Base-by-base conservation (phyloP, 2,329 filamentous ascomycete species). In the Phaeosphaeriaceae sp. region DNA sequence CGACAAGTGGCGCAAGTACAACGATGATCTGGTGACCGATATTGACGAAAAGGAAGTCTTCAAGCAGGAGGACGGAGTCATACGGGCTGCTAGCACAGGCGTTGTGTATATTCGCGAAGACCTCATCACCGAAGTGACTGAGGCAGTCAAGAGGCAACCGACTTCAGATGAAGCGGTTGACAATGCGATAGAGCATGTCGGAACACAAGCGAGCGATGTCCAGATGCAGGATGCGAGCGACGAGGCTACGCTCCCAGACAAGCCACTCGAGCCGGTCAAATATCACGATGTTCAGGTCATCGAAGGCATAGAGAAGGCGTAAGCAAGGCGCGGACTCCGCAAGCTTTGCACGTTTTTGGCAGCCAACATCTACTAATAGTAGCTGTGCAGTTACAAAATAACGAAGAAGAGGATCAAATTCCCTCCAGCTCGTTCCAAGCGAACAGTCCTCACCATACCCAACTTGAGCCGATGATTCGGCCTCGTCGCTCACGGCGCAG, bases 1-100 rank as follows among this genome's bases (percentile, higher is more conserved):
- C 48, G 80, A 88, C 36, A 82, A 93, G 20, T 99, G 95, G 93
- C 89, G 93, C 56, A 92, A 91, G 71, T 99, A 97, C 82, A 99
- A 99, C 74, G 95, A 99, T 71, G 89, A 90, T 53, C 85, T 84
- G 17, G 93, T 99, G 22, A 89, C 86, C 2, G 87, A 91, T 62
- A 85, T 88, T 24, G 80, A 82, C 15, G 85, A 91, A 7, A 64
- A 75, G 17, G 86, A 89, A 50, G 91, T 97, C 42, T 88, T 95
- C 63, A 82, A 86, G 22, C 83, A 86, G 60, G 83, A 91, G 49
- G 88, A 86, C 59, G 85, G 81, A 11, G 76, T 76, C 63, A 78
- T 88, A 79, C 77, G 73, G 13, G 67, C 69, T 19, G 71, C 67
- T 15, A 73, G 71, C 51, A 74, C 85, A 0, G 91, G 92, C 4